Conservation (phyloP, 108 stramenopile species). For the Tribonema minus region DNA sequence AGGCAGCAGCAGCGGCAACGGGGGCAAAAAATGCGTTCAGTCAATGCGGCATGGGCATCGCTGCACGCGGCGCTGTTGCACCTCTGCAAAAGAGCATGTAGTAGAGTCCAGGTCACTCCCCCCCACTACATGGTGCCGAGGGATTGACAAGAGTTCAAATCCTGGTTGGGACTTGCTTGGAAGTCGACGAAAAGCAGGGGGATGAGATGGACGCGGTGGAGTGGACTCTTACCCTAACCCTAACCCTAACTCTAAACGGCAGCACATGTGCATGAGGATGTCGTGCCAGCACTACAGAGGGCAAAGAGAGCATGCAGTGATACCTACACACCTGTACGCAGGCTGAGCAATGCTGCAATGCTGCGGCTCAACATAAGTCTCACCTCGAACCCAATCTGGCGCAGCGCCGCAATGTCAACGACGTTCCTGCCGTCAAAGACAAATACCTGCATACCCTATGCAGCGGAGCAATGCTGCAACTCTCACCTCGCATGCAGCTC, state of each 20-base stretch:
- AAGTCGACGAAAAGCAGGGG: no score
- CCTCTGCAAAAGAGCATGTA: not conserved
- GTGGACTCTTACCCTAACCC: no score
- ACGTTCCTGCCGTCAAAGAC: conserved; percentile 96
- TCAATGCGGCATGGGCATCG: not conserved
- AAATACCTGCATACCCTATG: conserved; percentile 96
- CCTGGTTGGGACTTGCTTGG: no score
- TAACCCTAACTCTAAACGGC: no score
- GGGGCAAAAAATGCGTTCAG: not conserved
- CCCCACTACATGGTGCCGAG: no score
- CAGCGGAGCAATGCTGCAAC: conserved; percentile 69
- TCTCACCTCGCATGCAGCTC: conserved; percentile 84
- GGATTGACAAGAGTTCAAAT: no score
- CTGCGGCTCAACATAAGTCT: not conserved
- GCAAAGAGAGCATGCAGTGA: no score
- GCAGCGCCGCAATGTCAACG: conserved; percentile 76
- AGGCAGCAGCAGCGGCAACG: not conserved
- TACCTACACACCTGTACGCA: no score
- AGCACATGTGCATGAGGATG: no score
- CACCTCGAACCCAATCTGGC: conserved; percentile 96
- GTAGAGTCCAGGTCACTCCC: no score
- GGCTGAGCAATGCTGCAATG: not conserved
- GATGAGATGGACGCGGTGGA: no score
- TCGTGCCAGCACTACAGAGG: no score
- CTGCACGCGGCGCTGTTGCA: not conserved